These are phyloP conservation scores for Geotrichum fermentans DNA, from an alignment of 1,139 yeast species.

Conservation along the genomic window DNA sequence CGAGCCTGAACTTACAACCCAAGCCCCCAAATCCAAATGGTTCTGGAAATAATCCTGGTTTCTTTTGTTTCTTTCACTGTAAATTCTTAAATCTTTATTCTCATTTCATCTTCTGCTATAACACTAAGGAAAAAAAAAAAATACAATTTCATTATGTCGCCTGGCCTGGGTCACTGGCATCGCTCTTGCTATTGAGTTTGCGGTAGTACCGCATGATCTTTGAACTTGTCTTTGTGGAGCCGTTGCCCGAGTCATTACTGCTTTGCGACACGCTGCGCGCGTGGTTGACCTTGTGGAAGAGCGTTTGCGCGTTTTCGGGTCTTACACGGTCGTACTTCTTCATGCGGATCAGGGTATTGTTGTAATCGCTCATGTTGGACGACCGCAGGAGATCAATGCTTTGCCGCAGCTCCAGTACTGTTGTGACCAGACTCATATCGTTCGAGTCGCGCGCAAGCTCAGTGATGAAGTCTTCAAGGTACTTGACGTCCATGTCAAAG, in stretches of 20 bases:
- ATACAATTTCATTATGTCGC: not conserved
- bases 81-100: not conserved
- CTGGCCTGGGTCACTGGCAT: conserved; percentile 1
- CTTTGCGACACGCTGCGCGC: conserved; percentile 45
- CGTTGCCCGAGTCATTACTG: conserved; percentile 23
- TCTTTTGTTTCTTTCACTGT: not conserved
- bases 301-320: conserved; percentile 51
- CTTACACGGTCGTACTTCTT: conserved; percentile 58
- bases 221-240: conserved; percentile 10
- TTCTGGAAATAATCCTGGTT: not conserved
- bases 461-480: conserved; percentile 50
- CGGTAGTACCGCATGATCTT: conserved; percentile 19
- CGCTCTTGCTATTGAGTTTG: conserved; percentile 12
- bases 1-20: not conserved
- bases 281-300: conserved; percentile 42
- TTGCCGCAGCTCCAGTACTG: conserved; percentile 58
- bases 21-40: not conserved
- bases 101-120: too few species aligned
- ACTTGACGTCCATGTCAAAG: conserved; percentile 58
- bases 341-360: conserved; percentile 51
- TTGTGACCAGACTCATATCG: conserved; percentile 39
- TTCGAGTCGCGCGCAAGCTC: conserved; percentile 38
- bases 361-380: conserved; percentile 49
- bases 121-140: not conserved
- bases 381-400: conserved; percentile 52